Base-by-base conservation (phyloP, 2,329 filamentous ascomycete genomes). In the Fusarium tuaranense region DNA sequence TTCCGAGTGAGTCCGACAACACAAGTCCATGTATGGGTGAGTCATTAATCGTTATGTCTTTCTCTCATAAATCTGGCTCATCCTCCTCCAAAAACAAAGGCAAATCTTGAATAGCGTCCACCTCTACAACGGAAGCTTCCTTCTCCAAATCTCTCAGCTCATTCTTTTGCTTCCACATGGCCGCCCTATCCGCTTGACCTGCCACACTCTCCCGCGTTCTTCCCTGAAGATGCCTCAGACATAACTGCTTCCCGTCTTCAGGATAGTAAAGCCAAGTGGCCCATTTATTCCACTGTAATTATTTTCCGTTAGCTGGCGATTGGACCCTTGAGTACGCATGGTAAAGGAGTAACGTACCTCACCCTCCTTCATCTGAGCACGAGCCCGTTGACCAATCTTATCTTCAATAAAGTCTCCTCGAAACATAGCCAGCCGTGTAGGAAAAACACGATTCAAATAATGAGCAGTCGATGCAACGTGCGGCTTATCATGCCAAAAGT, bases 401-500 rank as follows among this genome's bases (percentile, higher is more conserved):
- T 90, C 88, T 77, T 90, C 88, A 64, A 90, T 90, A 72, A 90
- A 90, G 8, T 85, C 86, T 0, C 88, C 88, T 1, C 88, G 81
- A 6, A 84, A 79, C 72, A 90, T 84, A 2, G 88, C 86, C 18
- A 89, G 75, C 2, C 87, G 83, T 1, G 82, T 85, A 0, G 88
- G 84, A 59, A 90, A 90, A 1, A 90, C 84, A 1, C 84, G 82
- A 1, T 80, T 74, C 0, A 89, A 81, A 65, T 90, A 90, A 72
- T 90, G 88, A 2, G 80, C 73, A 0, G 83, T 85, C 5, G 83
- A 85, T 1, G 86, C 88, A 3, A 90, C 69, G 66, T 90, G 88
- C 0, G 88, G 88, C 73, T 90, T 90, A 69, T 90, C 88, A 65
- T 90, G 88, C 88, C 88, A 90, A 75, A 90, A 89, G 80, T 89